A percentile compares a stretch with the other conserved stretches of the same genome.
Evolutionary conservation across 2,329 filamentous ascomycete genomes (phyloP).

Genomic region (Penicillium brevicompactum): DNA sequence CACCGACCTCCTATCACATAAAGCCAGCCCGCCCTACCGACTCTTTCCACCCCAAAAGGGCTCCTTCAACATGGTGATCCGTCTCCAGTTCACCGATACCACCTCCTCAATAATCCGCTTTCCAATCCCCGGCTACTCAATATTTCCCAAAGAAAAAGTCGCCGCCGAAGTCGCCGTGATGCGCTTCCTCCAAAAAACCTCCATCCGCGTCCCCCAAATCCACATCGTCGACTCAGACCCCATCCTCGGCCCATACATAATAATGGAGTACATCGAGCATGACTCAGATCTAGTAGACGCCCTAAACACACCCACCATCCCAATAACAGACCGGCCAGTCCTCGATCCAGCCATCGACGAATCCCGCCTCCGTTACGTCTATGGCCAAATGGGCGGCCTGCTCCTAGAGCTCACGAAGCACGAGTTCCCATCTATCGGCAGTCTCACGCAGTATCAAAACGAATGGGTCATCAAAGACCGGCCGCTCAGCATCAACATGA

Average conservation of each 20-base stretch:
- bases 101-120: not conserved
- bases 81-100: not conserved
- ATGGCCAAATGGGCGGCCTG: constrained; percentile 44
- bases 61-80: not conserved
- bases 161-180: not conserved
- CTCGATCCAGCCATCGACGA: constrained; percentile 40
- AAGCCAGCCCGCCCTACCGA: not conserved
- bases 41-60: not conserved
- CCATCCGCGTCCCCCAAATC: not conserved
- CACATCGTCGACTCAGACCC: constrained; percentile 11
- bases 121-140: not conserved
- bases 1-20: not conserved
- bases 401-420: constrained; percentile 40
- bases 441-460: constrained; percentile 20
- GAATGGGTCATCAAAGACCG: constrained; percentile 30
- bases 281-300: constrained; percentile 15
- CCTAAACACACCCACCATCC: constrained; percentile 26
- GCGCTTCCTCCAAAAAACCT: constrained; percentile 1
- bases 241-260: constrained; percentile 30
- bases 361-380: constrained; percentile 37
- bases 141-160: constrained; percentile 4
- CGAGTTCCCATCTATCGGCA: constrained; percentile 43
- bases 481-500: constrained; percentile 48
- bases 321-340: constrained; percentile 26
- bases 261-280: constrained; percentile 28